Evolutionary conservation across 2,329 filamentous ascomycete species (phyloP), one percentile per base, ranked within the genome.

Genomic region (Ophioceras dolichostomum): DNA sequence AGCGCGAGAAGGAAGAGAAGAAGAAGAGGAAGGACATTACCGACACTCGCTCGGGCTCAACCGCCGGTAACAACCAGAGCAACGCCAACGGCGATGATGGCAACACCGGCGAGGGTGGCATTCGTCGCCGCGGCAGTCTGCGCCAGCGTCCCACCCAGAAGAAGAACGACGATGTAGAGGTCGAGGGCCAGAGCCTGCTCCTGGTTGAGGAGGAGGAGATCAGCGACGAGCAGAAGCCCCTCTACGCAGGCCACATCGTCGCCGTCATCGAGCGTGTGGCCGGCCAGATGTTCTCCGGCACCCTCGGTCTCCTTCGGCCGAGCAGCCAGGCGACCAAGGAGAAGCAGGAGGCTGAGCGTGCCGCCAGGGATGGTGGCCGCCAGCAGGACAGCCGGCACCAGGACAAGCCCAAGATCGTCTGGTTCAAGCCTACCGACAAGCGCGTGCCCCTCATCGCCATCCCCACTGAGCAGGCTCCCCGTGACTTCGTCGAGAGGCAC

Each of bases 401-500:
- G 56, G 91, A 98, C 46, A 95, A 95, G 64, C 91, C 91, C 45
- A 98, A 98, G 77, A 98, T 98, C 62, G 91, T 98, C 30, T 98
- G 91, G 91, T 98, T 98, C 68, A 98, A 98, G 70, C 91, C 91
- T 41, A 98, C 91, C 1, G 91, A 98, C 64, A 96, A 98, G 74
- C 86, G 91, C 54, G 91, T 98, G 34, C 91, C 91, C 35, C 70
- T 98, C 47, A 98, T 98, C 59, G 91, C 91, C 38, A 98, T 98
- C 46, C 91, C 91, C 2, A 98, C 91, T 3, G 91, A 98, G 59
- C 91, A 98, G 62, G 91, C 91, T 8, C 91, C 91, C 16, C 82
- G 87, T 26, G 91, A 96, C 62, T 98, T 98, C 51, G 91, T 98
- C 20, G 91, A 98, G 67, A 94, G 91, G 61, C 91, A 98, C 58